Conservation (phyloP, 2,329 filamentous ascomycete species). For the Aspergillus texensis region DNA sequence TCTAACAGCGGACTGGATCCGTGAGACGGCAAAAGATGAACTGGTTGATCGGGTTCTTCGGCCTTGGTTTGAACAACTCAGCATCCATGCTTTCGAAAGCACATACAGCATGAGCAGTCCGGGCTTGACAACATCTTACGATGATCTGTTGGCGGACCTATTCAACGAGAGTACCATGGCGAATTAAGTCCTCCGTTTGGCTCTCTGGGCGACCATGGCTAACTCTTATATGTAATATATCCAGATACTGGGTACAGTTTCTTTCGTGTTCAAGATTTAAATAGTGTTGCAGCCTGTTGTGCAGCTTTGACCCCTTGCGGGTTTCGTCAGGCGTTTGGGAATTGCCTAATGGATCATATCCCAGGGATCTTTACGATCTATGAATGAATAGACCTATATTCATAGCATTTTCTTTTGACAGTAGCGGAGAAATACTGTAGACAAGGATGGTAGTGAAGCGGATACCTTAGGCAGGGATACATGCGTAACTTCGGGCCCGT, state of each 20-base stretch:
- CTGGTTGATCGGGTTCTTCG: slow-evolving; percentile 76
- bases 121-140: slow-evolving; percentile 66
- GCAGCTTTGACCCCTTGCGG: background rate
- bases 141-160: slow-evolving; percentile 69
- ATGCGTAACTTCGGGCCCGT: background rate
- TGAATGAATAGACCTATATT: background rate
- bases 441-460: background rate
- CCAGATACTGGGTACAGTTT: background rate
- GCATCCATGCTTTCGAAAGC: slow-evolving; percentile 90
- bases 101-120: slow-evolving; percentile 80
- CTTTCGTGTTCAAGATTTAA: background rate
- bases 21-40: slow-evolving; percentile 58
- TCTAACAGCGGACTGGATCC: slow-evolving; percentile 51
- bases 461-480: background rate
- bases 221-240: background rate
- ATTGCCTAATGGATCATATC: background rate
- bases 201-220: background rate
- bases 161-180: slow-evolving; percentile 73
- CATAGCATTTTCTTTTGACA: background rate
- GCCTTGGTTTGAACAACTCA: slow-evolving; percentile 88
- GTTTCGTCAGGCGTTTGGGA: background rate
- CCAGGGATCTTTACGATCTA: background rate
- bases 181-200: slow-evolving; percentile 28
- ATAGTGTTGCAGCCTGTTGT: background rate
- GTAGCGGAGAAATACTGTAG: background rate